These are phyloP conservation scores for Cucumis cinereus DNA, from an alignment of 306 rosid genomes.

Conservation along the genomic window DNA sequence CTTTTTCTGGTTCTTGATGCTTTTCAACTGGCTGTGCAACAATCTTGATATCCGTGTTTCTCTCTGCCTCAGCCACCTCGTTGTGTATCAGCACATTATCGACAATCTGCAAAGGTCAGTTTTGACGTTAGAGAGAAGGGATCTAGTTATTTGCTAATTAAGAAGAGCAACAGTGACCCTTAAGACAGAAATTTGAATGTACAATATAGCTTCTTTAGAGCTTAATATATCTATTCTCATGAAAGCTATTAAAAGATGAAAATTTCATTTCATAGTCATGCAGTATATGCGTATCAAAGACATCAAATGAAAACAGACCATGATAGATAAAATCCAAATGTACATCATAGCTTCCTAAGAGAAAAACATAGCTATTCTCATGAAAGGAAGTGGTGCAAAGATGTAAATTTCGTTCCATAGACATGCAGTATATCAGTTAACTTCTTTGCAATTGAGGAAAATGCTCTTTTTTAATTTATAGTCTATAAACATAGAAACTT, in stretches of 20 bases:
- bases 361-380: background rate
- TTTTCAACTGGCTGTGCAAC: background rate
- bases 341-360: background rate
- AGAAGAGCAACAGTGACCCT: background rate
- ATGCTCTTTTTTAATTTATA: background rate
- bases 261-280: background rate
- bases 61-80: constrained; percentile 42
- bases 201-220: background rate
- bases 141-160: background rate
- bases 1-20: constrained; percentile 22
- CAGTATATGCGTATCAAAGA: background rate
- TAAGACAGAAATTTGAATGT: background rate
- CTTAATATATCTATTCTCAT: background rate
- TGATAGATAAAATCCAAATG: background rate
- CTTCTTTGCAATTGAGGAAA: background rate
- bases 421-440: background rate
- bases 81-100: constrained; percentile 41
- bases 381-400: background rate
- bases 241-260: background rate
- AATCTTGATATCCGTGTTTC: constrained; percentile 10
- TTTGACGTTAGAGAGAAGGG: background rate
- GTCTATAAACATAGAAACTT: background rate
- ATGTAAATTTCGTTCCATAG: background rate
- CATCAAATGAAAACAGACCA: background rate
- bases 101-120: constrained; percentile 39